Evolutionary conservation across 495 filamentous ascomycete species (phyloP).

Genomic region (Penicillium samsonianum): DNA sequence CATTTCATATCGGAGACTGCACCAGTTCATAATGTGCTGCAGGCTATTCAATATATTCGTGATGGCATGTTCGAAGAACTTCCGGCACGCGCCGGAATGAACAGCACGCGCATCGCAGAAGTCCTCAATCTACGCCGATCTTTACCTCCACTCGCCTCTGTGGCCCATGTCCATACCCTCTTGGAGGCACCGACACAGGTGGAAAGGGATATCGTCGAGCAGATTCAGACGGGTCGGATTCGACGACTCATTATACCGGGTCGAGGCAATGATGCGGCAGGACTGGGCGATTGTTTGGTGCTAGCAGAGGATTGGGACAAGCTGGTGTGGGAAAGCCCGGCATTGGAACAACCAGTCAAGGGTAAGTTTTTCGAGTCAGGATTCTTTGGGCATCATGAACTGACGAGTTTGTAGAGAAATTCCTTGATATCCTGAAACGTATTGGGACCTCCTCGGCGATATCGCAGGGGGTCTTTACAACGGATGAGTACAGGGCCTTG

Average conservation of each 20-base stretch:
- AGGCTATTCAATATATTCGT: slow-evolving; percentile 63
- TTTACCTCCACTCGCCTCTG: slow-evolving; percentile 69
- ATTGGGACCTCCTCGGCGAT: slow-evolving; percentile 58
- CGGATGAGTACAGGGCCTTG: slow-evolving; percentile 57
- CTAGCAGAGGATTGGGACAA: slow-evolving; percentile 61
- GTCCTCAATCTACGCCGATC: slow-evolving; percentile 65
- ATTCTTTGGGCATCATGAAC: background rate
- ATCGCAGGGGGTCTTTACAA: slow-evolving; percentile 45
- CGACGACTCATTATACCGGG: slow-evolving; percentile 68
- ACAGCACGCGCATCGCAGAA: slow-evolving; percentile 68
- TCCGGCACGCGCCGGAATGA: slow-evolving; percentile 70
- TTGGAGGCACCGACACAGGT: slow-evolving; percentile 65
- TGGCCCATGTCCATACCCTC: slow-evolving; percentile 71
- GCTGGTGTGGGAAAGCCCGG: slow-evolving; percentile 47
- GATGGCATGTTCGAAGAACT: slow-evolving; percentile 68
- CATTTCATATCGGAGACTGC: slow-evolving; percentile 47
- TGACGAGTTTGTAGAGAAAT: slow-evolving; percentile 46
- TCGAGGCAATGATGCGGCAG: slow-evolving; percentile 58
- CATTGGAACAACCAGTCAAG: slow-evolving; percentile 52
- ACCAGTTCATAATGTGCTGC: slow-evolving; percentile 61
- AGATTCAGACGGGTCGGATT: slow-evolving; percentile 59
- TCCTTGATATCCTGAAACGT: slow-evolving; percentile 53
- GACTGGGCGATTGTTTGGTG: slow-evolving; percentile 71
- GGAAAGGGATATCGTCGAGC: slow-evolving; percentile 71
- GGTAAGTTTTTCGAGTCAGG: slow-evolving; percentile 27